Evolutionary conservation across 2,329 filamentous ascomycete species (phyloP).

Genomic region (Calonectria ilicicola): DNA sequence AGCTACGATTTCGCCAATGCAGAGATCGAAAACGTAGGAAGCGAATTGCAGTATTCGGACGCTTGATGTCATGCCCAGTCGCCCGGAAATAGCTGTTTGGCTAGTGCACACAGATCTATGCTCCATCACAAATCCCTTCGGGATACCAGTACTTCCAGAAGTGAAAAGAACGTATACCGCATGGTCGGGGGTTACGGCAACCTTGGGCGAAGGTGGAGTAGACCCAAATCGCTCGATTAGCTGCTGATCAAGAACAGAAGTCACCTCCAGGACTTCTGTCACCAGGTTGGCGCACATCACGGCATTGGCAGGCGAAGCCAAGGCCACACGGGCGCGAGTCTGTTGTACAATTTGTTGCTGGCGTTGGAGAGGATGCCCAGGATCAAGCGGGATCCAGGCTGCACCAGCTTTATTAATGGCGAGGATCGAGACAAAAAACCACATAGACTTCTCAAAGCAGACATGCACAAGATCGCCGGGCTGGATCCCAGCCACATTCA

Average conservation of each 20-base stretch:
- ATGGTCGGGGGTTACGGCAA: background rate
- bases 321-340: background rate
- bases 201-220: background rate
- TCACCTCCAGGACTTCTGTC: background rate
- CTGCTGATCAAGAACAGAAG: background rate
- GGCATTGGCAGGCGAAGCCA: background rate
- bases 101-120: background rate
- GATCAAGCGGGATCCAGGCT: background rate
- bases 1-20: background rate
- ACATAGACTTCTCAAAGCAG: constrained; percentile 16
- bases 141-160: constrained; percentile 4
- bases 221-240: background rate
- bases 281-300: background rate
- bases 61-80: background rate
- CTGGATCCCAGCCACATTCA: background rate
- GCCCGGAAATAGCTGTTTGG: background rate
- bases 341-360: background rate
- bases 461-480: constrained; percentile 7
- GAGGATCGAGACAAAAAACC: too few species aligned
- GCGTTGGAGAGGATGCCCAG: background rate
- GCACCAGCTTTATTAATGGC: background rate
- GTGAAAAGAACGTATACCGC: background rate
- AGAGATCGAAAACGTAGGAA: background rate
- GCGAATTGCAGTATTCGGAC: background rate
- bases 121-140: constrained; percentile 26